Conservation (phyloP, 1,284 basidiomycete genomes). For the Boletellus deceptivus region DNA sequence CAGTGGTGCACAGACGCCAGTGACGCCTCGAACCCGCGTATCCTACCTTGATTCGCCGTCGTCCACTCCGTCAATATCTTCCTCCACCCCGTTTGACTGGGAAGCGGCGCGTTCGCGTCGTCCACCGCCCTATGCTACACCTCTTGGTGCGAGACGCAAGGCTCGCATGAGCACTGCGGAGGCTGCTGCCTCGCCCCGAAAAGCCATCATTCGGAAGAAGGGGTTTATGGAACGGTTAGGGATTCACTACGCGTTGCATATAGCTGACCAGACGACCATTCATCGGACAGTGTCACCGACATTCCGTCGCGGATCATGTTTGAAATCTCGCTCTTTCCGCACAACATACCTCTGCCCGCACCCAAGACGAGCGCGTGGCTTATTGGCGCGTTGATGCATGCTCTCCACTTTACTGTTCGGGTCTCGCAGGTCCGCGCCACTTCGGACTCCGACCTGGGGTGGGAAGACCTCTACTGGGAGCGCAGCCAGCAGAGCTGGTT, state of each 20-base stretch:
- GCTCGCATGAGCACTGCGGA: conserved; percentile 44
- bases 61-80: conserved; percentile 64
- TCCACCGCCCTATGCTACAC: conserved; percentile 68
- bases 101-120: conserved; percentile 64
- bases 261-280: conserved; percentile 3
- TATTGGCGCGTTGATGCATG: conserved; percentile 62
- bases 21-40: conserved; percentile 37
- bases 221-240: conserved; percentile 56
- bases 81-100: conserved; percentile 78
- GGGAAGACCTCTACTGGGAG: conserved; percentile 75
- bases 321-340: conserved; percentile 69
- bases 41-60: conserved; percentile 54
- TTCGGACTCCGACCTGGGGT: conserved; percentile 65
- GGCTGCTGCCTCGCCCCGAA: conserved; percentile 39
- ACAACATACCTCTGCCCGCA: conserved; percentile 69
- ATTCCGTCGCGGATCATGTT: conserved; percentile 70
- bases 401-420: conserved; percentile 63
- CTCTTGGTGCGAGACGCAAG: conserved; percentile 44
- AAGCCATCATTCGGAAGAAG: conserved; percentile 59
- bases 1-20: conserved; percentile 37
- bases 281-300: conserved; percentile 46
- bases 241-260: neutral
- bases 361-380: conserved; percentile 62
- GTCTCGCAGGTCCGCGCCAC: conserved; percentile 54
- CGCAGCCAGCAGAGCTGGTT: conserved; percentile 63